Evolutionary conservation across 1,284 basidiomycete species (phyloP).

Genomic region (Leccinum brunneo-olivaceum): DNA sequence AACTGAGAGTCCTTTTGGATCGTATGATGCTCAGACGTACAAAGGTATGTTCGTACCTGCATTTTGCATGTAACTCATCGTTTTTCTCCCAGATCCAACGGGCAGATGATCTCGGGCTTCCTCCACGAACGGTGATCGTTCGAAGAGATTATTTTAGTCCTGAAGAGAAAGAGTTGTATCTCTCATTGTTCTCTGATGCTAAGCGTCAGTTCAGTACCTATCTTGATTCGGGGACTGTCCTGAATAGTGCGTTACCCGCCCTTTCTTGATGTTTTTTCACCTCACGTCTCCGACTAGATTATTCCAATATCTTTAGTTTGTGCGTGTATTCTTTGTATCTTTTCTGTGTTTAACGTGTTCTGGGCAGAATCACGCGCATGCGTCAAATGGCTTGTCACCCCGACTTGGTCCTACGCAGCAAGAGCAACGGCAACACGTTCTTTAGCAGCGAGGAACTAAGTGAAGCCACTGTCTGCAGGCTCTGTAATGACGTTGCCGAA

Average conservation of each 20-base stretch:
- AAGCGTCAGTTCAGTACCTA: slow-evolving; percentile 91
- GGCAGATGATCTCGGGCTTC: slow-evolving; percentile 96
- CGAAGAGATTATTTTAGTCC: slow-evolving; percentile 92
- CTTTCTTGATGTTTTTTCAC: neutral
- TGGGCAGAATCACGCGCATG: slow-evolving; percentile 71
- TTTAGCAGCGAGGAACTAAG: slow-evolving; percentile 46
- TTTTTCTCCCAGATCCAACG: slow-evolving; percentile 77
- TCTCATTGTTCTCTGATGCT: slow-evolving; percentile 87
- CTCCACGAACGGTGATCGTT: slow-evolving; percentile 87
- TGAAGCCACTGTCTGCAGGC: slow-evolving; percentile 79
- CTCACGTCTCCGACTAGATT: slow-evolving; percentile 49
- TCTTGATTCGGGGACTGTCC: slow-evolving; percentile 82
- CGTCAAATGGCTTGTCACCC: slow-evolving; percentile 95
- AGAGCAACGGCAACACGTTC: slow-evolving; percentile 64
- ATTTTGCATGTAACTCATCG: neutral
- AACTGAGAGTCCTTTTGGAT: slow-evolving; percentile 83
- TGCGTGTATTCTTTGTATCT: slow-evolving; percentile 31
- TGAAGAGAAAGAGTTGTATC: slow-evolving; percentile 94
- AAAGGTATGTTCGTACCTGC: slow-evolving; percentile 43
- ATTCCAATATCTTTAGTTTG: slow-evolving; percentile 91
- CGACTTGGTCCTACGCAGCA: slow-evolving; percentile 90
- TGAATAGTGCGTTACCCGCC: slow-evolving; percentile 69
- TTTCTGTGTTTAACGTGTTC: neutral
- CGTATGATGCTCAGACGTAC: slow-evolving; percentile 94
- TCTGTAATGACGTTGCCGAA: slow-evolving; percentile 97